These are phyloP conservation scores for Globisporangium rhizosaccharum DNA, from an alignment of 352 stramenopile genomes.

Conservation along the genomic window DNA sequence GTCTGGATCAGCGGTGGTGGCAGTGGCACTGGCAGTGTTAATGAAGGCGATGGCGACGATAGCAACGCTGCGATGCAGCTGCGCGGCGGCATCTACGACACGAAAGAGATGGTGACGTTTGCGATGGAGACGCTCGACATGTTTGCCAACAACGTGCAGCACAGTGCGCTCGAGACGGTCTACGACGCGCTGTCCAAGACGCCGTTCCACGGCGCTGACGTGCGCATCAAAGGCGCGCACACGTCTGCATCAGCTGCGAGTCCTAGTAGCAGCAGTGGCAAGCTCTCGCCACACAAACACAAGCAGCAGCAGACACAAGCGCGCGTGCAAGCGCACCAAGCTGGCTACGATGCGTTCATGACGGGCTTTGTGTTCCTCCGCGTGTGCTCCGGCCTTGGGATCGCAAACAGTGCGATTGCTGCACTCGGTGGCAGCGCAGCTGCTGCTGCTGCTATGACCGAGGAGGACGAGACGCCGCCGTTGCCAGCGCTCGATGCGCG, in stretches of 20 bases:
- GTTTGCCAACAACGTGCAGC: constrained; percentile 48
- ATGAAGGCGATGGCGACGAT: neutral
- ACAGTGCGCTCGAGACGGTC: constrained; percentile 63
- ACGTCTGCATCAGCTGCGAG: neutral
- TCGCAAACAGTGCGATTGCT: constrained; percentile 49
- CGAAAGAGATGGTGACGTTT: constrained; percentile 59
- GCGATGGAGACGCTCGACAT: constrained; percentile 62
- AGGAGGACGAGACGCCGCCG: neutral
- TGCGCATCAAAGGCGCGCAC: constrained; percentile 25
- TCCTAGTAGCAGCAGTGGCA: neutral
- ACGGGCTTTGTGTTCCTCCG: constrained; percentile 72
- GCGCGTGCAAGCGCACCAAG: constrained; percentile 54
- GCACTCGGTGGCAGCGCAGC: constrained; percentile 11
- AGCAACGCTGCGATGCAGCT: neutral
- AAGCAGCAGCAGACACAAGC: constrained; percentile 14
- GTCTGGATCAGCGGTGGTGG: constrained; percentile 33
- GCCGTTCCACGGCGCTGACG: constrained; percentile 58
- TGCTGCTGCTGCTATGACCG: too few relatives aligned
- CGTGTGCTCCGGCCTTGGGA: constrained; percentile 47
- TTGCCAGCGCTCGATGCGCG: constrained; percentile 3
- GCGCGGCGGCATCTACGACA: constrained; percentile 50
- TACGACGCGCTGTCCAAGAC: constrained; percentile 49
- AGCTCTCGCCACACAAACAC: too few relatives aligned
- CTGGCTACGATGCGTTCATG: constrained; percentile 78
- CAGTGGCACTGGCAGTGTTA: neutral